Conservation (phyloP, 2,329 filamentous ascomycete species). For the Colletotrichum australisinense region DNA sequence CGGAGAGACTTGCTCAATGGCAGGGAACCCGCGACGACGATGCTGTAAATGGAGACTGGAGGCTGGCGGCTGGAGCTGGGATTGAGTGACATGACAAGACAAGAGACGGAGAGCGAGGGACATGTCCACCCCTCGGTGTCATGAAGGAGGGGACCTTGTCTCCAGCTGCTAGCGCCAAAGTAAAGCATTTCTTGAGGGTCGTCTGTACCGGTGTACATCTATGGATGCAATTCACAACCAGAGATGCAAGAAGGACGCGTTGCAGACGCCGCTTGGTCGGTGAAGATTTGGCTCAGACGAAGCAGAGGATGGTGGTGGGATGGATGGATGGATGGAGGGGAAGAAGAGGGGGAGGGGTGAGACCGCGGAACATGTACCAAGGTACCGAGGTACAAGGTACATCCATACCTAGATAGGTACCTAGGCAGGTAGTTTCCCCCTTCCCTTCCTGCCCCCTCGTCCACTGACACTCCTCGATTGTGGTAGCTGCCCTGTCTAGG, state of each 20-base stretch:
- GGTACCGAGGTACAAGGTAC: constrained; percentile 14
- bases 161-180: constrained; percentile 31
- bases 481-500: constrained; percentile 17
- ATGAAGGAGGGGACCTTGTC: constrained; percentile 34
- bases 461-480: neutral
- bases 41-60: neutral
- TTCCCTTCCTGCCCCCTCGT: neutral
- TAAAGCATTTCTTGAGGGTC: constrained; percentile 6
- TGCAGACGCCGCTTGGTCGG: neutral
- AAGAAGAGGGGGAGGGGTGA: constrained; percentile 19
- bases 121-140: constrained; percentile 22
- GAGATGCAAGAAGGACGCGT: constrained; percentile 9
- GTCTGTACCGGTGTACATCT: constrained; percentile 15
- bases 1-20: neutral
- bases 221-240: neutral
- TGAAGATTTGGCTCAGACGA: neutral
- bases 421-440: no score
- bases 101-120: neutral
- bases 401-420: no score
- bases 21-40: constrained; percentile 12
- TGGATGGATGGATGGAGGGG: neutral
- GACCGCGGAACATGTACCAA: neutral
- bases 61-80: neutral
- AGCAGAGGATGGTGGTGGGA: neutral
- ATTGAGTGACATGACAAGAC: neutral